Evolutionary conservation across 352 stramenopile genomes (phyloP), one percentile per base, ranked within the genome.

Genomic region (Globisporangium alternatum): DNA sequence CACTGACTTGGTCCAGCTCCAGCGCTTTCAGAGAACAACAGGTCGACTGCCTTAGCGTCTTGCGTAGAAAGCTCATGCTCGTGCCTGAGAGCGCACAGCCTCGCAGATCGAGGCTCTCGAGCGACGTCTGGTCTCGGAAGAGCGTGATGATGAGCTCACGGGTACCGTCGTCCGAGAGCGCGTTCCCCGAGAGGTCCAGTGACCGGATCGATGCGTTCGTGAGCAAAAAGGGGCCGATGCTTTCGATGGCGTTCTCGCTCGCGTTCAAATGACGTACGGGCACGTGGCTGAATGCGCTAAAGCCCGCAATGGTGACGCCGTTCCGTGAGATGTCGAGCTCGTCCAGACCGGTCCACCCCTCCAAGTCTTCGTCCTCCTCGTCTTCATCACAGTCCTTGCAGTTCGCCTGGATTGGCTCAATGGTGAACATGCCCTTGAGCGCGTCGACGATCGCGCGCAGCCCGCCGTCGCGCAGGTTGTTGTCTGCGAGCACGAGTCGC

Each of bases 401-500:
- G 10, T 5, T 17, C 28, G 22, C 3, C 9, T 55, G 25, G 9
- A 13, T 5, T 3, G 67, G 21, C 0, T 56, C 31, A 17, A 33
- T 33, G 1, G 8, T 57, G 43, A 69, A 64, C 2, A 77, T 52
- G 19, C 62, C 43, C 28, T 72, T 75, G 7, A 89, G 60, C 0
- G 74, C 76, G 56, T 89, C 80, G 1, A 74, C 67, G 51, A 89
- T 74, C 7, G 77, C 80, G 7, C 77, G 74, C 41, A 86, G 39
- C 0, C 80, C 80, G 13, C 80, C 75, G 47, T 89, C 80, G 0
- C 80, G 77, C 15, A 89, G 69, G 58, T 82, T 79, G 62, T 89
- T 89, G 22, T 80, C 66, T 0, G 74, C 66, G 37, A 86, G 61
- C 2, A 78, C 17, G n/a, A 89, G 58, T 7, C 69, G 55, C 12